Base-by-base conservation (phyloP, 176 grass and related monocot species). In the Paspalum notatum region DNA sequence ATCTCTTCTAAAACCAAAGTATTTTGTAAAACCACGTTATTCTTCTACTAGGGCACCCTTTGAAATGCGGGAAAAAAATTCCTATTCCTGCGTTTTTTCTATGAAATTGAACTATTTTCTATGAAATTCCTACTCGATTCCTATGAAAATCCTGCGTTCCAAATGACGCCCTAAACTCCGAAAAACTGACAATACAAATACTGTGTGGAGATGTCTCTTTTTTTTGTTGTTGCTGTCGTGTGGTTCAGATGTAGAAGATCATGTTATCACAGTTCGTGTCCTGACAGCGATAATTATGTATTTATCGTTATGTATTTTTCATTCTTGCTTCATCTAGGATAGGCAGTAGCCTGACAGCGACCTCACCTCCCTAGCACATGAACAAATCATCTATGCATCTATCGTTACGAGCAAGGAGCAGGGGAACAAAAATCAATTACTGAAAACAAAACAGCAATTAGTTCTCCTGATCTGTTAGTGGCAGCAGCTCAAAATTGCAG, bases 291-390 rank as follows among this genome's bases (percentile, higher is more conserved):
- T n/a, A n/a, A n/a, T n/a, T n/a, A n/a, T n/a, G n/a, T n/a, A n/a
- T n/a, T n/a, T n/a, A n/a, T 17, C 76, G 71, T 64, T 41, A 71
- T 83, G 39, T 45, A 16, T 24, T 82, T 69, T 61, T n/a, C 53
- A 40, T 54, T 39, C 49, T 53, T 54, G 48, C 49, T 32, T 38
- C 48, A 48, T 38, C 4, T 54, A 38, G 26, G 26, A 48, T 48
- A 66, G 63, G 70, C 49, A 47, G 2, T 27, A 61, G 40, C 46
- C 40, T 59, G 73, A 59, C n/a, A 60, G 55, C 14, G 5, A 47
- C 10, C 48, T 48, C 24, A 32, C 58, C 43, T 37, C 62, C 22
- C 57, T 37, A 12, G 12, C 32, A 51, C 27, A 72, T 56, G 85
- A 78, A 78, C 13, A 79, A 18, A 67, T 20, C 43, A 74, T 59